Evolutionary conservation across 148 eudicot species (phyloP).

Genomic region (Nyssa sinensis): DNA sequence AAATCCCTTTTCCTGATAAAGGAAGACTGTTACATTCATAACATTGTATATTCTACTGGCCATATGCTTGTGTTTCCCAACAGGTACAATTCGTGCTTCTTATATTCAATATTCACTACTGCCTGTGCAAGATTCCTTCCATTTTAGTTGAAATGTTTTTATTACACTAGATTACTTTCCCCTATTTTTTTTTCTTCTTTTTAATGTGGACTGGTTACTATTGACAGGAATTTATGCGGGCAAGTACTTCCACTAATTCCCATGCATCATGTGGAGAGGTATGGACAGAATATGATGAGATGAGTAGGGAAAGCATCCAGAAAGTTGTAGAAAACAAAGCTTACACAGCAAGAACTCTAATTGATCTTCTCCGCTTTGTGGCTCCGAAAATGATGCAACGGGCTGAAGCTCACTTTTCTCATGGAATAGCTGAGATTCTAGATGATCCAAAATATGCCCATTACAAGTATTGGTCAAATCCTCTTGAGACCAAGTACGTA

Average conservation of each 20-base stretch:
- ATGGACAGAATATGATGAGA: conserved; percentile 46
- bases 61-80: neutral
- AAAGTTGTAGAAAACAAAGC: conserved; percentile 36
- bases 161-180: neutral
- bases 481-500: conserved; percentile 49
- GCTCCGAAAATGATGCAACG: conserved; percentile 57
- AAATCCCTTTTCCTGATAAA: too few relatives aligned
- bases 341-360: conserved; percentile 34
- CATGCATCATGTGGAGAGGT: conserved; percentile 29
- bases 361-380: conserved; percentile 36
- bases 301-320: conserved; percentile 31
- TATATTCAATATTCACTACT: too few relatives aligned
- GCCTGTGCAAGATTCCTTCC: neutral
- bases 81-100: neutral
- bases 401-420: conserved; percentile 55
- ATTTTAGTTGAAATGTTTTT: neutral
- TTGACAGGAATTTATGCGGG: conserved; percentile 24
- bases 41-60: neutral
- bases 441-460: conserved; percentile 45
- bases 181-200: neutral
- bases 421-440: conserved; percentile 44
- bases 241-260: conserved; percentile 20
- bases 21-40: neutral
- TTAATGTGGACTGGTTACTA: neutral
- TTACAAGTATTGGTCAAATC: conserved; percentile 56